Conservation (phyloP, 495 filamentous ascomycete species). For the Hyaloscypha variabilis region DNA sequence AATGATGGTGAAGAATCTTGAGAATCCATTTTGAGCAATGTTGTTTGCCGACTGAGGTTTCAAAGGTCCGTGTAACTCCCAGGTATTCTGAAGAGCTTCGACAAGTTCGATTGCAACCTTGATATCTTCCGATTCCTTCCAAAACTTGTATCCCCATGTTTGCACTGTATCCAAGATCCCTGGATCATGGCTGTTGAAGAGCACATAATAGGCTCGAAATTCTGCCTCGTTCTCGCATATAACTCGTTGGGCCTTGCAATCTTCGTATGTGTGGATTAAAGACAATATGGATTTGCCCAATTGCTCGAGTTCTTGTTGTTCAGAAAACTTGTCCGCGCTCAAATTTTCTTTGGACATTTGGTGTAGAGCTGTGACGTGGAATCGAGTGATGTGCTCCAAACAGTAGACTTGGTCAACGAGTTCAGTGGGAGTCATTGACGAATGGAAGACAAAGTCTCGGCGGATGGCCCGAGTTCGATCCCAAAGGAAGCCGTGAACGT, state of each 20-base stretch:
- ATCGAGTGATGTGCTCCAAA: constrained; percentile 86
- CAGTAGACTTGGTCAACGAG: constrained; percentile 75
- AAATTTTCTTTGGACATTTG: constrained; percentile 68
- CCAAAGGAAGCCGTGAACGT: constrained; percentile 88
- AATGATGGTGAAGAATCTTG: constrained; percentile 76
- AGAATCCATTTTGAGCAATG: constrained; percentile 64
- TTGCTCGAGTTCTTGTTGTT: constrained; percentile 91
- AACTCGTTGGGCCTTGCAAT: constrained; percentile 55
- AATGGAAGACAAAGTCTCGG: constrained; percentile 92
- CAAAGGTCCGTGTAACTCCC: constrained; percentile 65
- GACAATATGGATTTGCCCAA: constrained; percentile 85
- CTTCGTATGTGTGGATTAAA: constrained; percentile 86
- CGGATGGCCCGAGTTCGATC: constrained; percentile 90
- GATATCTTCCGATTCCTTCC: constrained; percentile 61
- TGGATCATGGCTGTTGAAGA: constrained; percentile 79
- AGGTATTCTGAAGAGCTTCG: constrained; percentile 57
- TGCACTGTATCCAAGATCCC: constrained; percentile 76
- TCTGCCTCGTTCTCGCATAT: constrained; percentile 76
- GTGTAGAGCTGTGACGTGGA: constrained; percentile 88
- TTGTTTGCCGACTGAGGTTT: constrained; percentile 49
- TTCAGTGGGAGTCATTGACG: constrained; percentile 59
- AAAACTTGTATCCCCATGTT: constrained; percentile 75
- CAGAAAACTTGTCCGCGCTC: constrained; percentile 72
- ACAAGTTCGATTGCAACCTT: constrained; percentile 44
- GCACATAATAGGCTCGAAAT: constrained; percentile 86